Evolutionary conservation across 1,284 basidiomycete species (phyloP).

Genomic region (Inonotus obliquus): DNA sequence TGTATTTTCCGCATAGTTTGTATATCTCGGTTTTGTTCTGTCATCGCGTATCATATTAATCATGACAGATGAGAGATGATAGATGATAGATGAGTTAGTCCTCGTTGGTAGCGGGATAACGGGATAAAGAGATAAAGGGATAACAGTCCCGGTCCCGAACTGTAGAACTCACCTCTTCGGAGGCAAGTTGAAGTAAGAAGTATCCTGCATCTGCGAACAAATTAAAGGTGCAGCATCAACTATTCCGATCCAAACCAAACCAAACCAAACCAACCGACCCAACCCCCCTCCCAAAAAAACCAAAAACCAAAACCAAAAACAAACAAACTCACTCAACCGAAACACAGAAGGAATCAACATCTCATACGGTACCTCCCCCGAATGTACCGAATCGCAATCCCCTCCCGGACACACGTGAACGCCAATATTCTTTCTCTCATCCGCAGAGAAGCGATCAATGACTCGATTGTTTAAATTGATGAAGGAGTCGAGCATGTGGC

Average conservation of each 20-base stretch:
- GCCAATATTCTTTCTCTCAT: conserved; percentile 23
- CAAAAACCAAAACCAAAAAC: background rate
- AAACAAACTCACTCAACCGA: conserved; percentile 5
- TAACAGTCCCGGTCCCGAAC: too few relatives aligned
- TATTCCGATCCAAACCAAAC: too few relatives aligned
- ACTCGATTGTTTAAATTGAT: conserved; percentile 23
- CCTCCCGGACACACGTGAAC: conserved; percentile 23
- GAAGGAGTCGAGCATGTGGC: conserved; percentile 22
- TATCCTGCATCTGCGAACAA: conserved; percentile 23
- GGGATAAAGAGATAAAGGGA: too few relatives aligned
- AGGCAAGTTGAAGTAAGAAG: conserved; percentile 23
- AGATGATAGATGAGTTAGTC: background rate
- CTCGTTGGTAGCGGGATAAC: background rate
- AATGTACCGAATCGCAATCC: conserved; percentile 22
- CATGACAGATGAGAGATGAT: too few relatives aligned
- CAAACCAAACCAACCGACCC: background rate
- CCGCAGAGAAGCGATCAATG: conserved; percentile 22
- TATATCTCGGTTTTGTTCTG: conserved; percentile 21
- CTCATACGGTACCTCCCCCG: conserved; percentile 19
- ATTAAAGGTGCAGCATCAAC: background rate
- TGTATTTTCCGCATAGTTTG: background rate
- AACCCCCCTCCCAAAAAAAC: background rate
- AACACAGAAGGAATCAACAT: conserved; percentile 20
- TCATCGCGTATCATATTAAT: background rate
- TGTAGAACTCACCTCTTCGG: conserved; percentile 16